Conservation (phyloP, 2,329 filamentous ascomycete species). For the Diaporthe batatas region DNA sequence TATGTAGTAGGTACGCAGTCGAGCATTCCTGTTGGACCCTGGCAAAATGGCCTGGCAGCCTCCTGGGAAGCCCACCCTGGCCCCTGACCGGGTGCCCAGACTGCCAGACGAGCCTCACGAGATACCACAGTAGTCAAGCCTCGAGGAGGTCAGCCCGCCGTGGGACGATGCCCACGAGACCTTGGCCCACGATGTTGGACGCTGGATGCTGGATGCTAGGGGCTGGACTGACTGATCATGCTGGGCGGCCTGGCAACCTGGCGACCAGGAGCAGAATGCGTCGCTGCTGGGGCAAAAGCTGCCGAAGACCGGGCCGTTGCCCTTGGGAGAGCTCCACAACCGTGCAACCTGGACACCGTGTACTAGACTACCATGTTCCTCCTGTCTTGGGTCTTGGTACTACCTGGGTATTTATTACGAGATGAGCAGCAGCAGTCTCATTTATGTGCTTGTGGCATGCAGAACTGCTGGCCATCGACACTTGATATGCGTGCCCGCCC, state of each 20-base stretch:
- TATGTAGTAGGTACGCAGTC: background rate
- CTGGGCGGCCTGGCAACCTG: background rate
- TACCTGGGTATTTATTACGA: background rate
- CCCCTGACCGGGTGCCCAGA: background rate
- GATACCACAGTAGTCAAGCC: background rate
- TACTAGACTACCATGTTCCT: background rate
- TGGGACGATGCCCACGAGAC: slow-evolving; percentile 14
- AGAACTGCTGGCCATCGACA: too few relatives aligned
- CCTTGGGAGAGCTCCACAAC: slow-evolving; percentile 34
- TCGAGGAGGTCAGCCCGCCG: background rate
- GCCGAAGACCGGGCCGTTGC: slow-evolving; percentile 37
- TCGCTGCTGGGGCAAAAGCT: slow-evolving; percentile 34
- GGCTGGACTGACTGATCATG: slow-evolving; percentile 17
- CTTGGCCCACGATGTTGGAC: background rate
- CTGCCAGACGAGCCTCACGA: slow-evolving; percentile 22
- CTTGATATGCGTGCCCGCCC: too few relatives aligned
- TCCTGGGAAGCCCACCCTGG: background rate
- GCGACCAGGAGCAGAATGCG: background rate
- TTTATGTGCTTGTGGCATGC: background rate
- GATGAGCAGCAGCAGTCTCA: background rate
- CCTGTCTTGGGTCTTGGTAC: background rate
- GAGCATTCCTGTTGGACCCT: slow-evolving; percentile 7
- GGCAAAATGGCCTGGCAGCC: slow-evolving; percentile 19
- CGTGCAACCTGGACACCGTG: background rate
- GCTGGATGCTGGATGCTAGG: slow-evolving; percentile 1